phyloP scores from a whole-genome alignment of 371 early-diverging fungal species.

The Entomophthora muscae region DNA sequence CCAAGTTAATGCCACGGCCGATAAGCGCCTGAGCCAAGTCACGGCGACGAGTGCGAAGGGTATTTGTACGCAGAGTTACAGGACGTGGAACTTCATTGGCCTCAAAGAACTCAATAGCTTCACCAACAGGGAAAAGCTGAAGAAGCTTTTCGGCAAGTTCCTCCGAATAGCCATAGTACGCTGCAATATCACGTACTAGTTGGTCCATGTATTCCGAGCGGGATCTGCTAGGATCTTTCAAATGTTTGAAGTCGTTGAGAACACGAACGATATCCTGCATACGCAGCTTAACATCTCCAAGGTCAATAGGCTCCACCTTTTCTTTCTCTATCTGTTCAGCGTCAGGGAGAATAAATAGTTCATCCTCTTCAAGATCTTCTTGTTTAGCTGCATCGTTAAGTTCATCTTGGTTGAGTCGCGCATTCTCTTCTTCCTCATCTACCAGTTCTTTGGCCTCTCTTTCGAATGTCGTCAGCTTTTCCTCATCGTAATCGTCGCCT shows the following conservation, averaged over 20 bases:
- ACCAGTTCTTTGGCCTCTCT: constrained; percentile 31
- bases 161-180: constrained; percentile 91
- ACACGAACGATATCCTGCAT: constrained; percentile 79
- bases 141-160: constrained; percentile 85
- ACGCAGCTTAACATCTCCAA: constrained; percentile 52
- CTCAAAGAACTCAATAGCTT: constrained; percentile 95
- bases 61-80: constrained; percentile 94
- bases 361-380: constrained; percentile 33
- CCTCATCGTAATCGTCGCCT: constrained; percentile 16
- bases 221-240: constrained; percentile 55
- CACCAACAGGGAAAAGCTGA: constrained; percentile 74
- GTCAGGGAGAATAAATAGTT: constrained; percentile 50
- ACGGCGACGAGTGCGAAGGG: constrained; percentile 82
- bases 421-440: constrained; percentile 48
- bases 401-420: constrained; percentile 40
- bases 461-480: constrained; percentile 17
- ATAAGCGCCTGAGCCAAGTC: constrained; percentile 90
- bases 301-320: constrained; percentile 27
- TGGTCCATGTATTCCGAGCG: constrained; percentile 73
- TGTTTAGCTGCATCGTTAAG: not conserved
- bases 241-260: constrained; percentile 65
- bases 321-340: constrained; percentile 48
- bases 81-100: constrained; percentile 97
- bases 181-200: constrained; percentile 66
- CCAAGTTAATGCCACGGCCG: constrained; percentile 94